Base-by-base conservation (phyloP, 441 rosid species). In the Brassica balearica region DNA sequence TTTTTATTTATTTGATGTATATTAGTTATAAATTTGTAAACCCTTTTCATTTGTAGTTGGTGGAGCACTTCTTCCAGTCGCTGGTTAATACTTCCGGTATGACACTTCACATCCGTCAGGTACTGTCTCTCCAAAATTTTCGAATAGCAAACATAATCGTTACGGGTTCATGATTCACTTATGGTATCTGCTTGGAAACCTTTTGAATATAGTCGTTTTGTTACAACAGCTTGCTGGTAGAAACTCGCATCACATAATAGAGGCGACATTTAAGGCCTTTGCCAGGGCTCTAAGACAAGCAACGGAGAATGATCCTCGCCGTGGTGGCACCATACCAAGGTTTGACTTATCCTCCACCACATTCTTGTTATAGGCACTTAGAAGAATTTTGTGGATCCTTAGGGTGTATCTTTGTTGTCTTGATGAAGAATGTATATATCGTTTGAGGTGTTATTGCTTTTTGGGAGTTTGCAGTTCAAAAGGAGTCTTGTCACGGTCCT, bases 191-290 rank as follows among this genome's bases (percentile, higher is more conserved):
- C 46, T 36, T 65, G 60, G 9, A n/a, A 9, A 58, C 7, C 34
- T 15, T 60, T 65, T 22, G 32, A 9, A 36, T 29, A 11, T 36
- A 38, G 10, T 38, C 43, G 11, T 6, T 38, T 67, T 84, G 79
- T 32, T 71, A 51, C 25, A 29, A 69, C 88, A 96, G 98, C 94
- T 92, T 82, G 93, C 95, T 48, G 98, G 97, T 65, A 86, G 70
- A 80, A 94, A 94, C 82, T 92, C 98, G 48, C 99, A 96, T 83
- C 99, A 94, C 79, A 94, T 94, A 56, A 89, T 91, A 56, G 98
- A 94, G 88, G 99, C 99, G 71, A 94, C 97, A 9, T 96, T 96
- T 82, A 96, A 96, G 86, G 97, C 97, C 65, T 94, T 94, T 80
- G 96, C 97, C 17, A 92, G 97, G 83, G 99, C 98, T 72, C 93